These are phyloP conservation scores for Aspergillus clavatus DNA, from an alignment of 2,329 filamentous ascomycete genomes.

Conservation along the genomic window DNA sequence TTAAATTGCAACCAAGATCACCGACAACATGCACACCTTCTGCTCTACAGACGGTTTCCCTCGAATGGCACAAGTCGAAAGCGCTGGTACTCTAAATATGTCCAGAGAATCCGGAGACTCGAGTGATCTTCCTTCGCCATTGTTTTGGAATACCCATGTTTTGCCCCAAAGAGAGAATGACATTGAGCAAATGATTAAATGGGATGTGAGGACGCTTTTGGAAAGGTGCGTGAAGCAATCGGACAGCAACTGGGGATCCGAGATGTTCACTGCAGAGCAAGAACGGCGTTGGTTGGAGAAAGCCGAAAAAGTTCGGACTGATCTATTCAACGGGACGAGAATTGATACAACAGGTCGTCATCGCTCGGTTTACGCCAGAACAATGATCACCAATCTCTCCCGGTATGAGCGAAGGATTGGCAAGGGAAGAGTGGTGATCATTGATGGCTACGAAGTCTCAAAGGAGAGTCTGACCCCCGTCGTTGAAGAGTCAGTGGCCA, in stretches of 20 bases:
- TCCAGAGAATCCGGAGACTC: neutral
- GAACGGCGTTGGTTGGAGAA: constrained; percentile 54
- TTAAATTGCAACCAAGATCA: constrained; percentile 57
- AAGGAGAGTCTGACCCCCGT: constrained; percentile 48
- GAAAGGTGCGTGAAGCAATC: neutral
- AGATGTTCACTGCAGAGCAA: constrained; percentile 33
- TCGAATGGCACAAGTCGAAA: constrained; percentile 52
- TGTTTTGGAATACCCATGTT: neutral
- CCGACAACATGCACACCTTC: constrained; percentile 52
- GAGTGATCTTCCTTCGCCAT: neutral
- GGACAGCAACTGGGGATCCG: neutral
- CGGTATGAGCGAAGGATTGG: constrained; percentile 49
- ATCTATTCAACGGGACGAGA: constrained; percentile 54
- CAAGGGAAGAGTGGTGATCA: constrained; percentile 55
- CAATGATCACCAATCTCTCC: constrained; percentile 26
- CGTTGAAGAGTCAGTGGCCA: constrained; percentile 43
- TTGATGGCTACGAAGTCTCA: constrained; percentile 52
- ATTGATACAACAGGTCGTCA: constrained; percentile 27
- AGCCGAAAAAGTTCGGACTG: constrained; percentile 54
- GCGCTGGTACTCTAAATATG: constrained; percentile 50
- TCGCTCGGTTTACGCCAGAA: constrained; percentile 32
- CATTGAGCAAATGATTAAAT: neutral
- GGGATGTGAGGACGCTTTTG: constrained; percentile 42
- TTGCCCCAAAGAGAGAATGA: neutral
- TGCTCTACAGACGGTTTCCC: constrained; percentile 42